Evolutionary conservation across 1,139 yeast genomes (phyloP).

Genomic region (Suhomyces bokatorum): DNA sequence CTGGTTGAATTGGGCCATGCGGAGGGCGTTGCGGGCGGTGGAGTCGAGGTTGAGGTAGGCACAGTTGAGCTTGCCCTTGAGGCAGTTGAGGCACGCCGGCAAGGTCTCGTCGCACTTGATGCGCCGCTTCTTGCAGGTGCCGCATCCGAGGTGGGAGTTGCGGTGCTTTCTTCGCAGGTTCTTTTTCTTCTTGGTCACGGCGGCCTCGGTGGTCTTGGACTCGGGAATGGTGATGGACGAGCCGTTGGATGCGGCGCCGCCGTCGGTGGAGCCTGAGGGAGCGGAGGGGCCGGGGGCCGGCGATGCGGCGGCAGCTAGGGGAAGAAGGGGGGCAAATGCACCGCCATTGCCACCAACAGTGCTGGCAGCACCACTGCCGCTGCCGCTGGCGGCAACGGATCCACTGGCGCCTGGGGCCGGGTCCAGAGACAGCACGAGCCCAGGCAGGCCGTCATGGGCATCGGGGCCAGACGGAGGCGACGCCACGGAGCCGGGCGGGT

Average conservation of each 20-base stretch:
- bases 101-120: constrained; percentile 68
- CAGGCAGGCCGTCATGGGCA: no score
- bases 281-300: no score
- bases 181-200: constrained; percentile 32
- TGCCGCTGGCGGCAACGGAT: constrained; percentile 1
- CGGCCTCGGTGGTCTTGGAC: constrained; percentile 11
- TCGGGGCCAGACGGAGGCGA: background rate
- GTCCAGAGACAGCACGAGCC: background rate
- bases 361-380: background rate
- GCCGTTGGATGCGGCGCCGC: constrained; percentile 12
- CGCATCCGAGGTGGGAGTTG: constrained; percentile 64
- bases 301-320: background rate
- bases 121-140: constrained; percentile 64
- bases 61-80: constrained; percentile 57
- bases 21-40: constrained; percentile 50
- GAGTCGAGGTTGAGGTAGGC: constrained; percentile 54
- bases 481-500: constrained; percentile 6
- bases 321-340: background rate
- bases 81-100: constrained; percentile 62
- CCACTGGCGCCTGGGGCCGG: constrained; percentile 2
- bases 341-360: no score
- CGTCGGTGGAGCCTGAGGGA: constrained; percentile 11
- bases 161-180: constrained; percentile 61
- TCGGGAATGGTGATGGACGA: constrained; percentile 12
- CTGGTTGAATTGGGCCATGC: constrained; percentile 54